Base-by-base conservation (phyloP, 2,329 filamentous ascomycete genomes). In the Aspergillus cejpii region DNA sequence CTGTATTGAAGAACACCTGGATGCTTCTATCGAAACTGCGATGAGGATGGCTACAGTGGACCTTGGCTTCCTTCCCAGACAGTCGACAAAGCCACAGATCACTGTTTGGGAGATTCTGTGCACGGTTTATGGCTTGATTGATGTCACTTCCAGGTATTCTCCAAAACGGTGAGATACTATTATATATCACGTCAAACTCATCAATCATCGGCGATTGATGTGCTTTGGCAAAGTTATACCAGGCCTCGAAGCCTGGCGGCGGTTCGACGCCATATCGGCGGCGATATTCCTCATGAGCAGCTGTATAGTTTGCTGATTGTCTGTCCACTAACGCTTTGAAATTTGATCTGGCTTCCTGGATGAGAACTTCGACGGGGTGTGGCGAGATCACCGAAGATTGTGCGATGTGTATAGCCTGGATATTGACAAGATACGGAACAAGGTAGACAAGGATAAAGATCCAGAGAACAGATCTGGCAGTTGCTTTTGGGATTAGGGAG, bases 181-280 rank as follows among this genome's bases (percentile, higher is more conserved):
- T 11, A 17, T 48, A 43, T 4, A 48, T 36, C 6, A 15, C 27
- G 6, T 48, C 45, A 5, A 44, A 51, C 3, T 48, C 37, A 23
- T 48, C 45, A 17, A 51, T 43, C n/a, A 51, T 48, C 1, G 43
- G 39, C 7, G 48, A 48, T 17, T 46, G 42, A 20, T 44, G 48
- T 17, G 24, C 14, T 28, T 41, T 28, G 1, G 45, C 45, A 44
- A 45, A 48, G 8, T 42, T 20, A 39, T 29, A 51, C 45, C 48
- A 48, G 3, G n/a, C 36, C 12, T 51, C 39, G n/a, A 48, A 50
- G 3, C 48, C 48, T 0, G 41, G 41, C 11, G 48, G 45, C 6
- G 45, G 48, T 12, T 48, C 38, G 0, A 48, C 34, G 2, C 42
- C 21, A 17, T 50, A 50, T 20, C 48, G 45, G 26, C 34, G 43